phyloP scores from a whole-genome alignment of 208 protist genomes.

The Endotrypanum monterogeii region DNA sequence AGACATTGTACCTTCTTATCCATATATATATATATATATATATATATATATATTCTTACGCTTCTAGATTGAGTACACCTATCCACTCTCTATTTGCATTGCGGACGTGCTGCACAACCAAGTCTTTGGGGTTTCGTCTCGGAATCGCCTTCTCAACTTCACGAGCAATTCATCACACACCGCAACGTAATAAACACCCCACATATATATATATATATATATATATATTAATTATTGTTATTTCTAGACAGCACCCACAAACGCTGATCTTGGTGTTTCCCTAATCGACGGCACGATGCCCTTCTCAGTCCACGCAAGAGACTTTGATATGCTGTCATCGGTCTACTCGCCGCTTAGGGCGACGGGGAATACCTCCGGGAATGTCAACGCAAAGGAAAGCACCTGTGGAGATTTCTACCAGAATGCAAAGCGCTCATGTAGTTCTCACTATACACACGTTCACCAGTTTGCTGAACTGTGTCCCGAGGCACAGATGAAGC shows the following conservation, averaged over 20 bases:
- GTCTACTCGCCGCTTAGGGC: constrained; percentile 8
- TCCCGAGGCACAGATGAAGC: constrained; percentile 44
- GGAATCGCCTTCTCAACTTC: not conserved
- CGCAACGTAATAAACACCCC: not conserved
- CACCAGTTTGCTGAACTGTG: constrained; percentile 74
- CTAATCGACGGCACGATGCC: constrained; percentile 26
- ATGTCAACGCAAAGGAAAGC: constrained; percentile 42
- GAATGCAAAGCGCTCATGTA: constrained; percentile 59
- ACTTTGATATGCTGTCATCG: constrained; percentile 31
- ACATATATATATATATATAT: not conserved
- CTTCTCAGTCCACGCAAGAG: constrained; percentile 47
- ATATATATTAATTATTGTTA: too few relatives aligned
- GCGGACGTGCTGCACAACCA: not conserved
- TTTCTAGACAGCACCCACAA: too few relatives aligned
- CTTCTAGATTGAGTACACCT: not conserved
- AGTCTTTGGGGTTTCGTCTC: not conserved
- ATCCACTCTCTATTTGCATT: not conserved
- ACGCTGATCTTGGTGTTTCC: not conserved
- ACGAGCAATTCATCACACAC: not conserved
- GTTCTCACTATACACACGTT: constrained; percentile 62
- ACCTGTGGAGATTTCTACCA: constrained; percentile 82
- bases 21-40: constrained; percentile 1
- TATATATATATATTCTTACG: not conserved
- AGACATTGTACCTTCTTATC: not conserved
- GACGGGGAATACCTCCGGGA: not conserved